A percentile compares a stretch with the other conserved stretches of the same genome.
Conservation (phyloP, 1,139 yeast species). For the Saccharomyces hybrid region DNA sequence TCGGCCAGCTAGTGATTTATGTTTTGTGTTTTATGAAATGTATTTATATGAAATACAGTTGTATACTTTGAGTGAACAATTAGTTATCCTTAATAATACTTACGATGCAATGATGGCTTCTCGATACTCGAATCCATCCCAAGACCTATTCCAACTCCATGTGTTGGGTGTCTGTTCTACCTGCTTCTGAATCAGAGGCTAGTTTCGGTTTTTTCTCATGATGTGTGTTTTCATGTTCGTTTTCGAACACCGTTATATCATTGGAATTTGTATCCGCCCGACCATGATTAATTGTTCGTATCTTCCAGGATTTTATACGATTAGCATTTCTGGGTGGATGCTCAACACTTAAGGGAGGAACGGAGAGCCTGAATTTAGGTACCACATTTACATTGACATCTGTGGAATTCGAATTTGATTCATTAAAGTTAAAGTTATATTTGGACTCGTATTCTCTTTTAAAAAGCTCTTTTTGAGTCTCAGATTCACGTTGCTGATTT, state of each 20-base stretch:
- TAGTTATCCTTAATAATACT: not conserved
- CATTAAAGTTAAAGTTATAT: not conserved
- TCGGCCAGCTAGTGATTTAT: not conserved
- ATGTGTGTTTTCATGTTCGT: not conserved
- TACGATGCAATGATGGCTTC: not conserved
- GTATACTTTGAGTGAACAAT: too few species aligned
- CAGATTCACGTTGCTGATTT: not conserved
- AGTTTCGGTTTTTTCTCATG: not conserved
- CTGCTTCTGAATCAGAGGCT: not conserved
- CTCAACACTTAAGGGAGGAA: slow-evolving; percentile 13
- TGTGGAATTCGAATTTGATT: not conserved
- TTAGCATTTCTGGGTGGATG: not conserved
- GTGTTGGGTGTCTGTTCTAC: not conserved
- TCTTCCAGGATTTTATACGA: not conserved
- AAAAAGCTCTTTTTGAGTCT: not conserved
- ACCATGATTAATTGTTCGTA: not conserved
- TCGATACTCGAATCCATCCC: too few species aligned
- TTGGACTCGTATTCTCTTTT: not conserved
- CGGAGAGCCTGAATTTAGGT: slow-evolving; percentile 12
- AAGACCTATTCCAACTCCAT: not conserved
- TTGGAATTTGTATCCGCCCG: not conserved
- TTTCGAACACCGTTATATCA: not conserved
- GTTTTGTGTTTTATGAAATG: not conserved
- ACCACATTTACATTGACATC: not conserved
- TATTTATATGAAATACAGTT: not conserved